Conservation (phyloP, 2,329 filamentous ascomycete species). For the Penicillium sp. region DNA sequence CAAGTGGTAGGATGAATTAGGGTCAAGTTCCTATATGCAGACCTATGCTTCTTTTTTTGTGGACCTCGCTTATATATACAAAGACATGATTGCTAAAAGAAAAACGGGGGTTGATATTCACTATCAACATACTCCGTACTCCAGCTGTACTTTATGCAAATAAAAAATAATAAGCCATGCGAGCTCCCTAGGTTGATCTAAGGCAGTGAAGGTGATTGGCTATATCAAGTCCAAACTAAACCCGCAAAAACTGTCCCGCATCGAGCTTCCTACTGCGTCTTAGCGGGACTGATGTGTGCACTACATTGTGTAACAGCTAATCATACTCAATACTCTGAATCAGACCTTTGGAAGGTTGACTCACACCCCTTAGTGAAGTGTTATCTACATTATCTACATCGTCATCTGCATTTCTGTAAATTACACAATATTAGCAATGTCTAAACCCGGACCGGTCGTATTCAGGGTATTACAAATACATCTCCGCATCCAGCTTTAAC, state of each 20-base stretch:
- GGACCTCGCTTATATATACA: background rate
- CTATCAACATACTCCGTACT: no score
- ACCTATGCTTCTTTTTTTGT: background rate
- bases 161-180: no score
- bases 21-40: background rate
- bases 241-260: background rate
- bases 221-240: background rate
- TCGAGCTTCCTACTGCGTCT: background rate
- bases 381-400: background rate
- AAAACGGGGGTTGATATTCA: no score
- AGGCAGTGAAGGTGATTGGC: no score
- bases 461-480: conserved; percentile 3
- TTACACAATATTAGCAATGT: background rate
- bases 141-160: no score
- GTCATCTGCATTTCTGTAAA: background rate
- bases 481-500: conserved; percentile 6
- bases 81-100: background rate
- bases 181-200: background rate
- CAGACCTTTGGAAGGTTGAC: background rate
- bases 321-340: background rate
- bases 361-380: background rate
- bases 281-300: background rate
- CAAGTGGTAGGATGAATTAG: no score
- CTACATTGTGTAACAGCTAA: no score
- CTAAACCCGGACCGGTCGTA: background rate